Percentiles rank a stretch among this genome's conserved stretches.
Evolutionary conservation across 139 green algal species (phyloP).

Genomic region (Deuterostichococcus epilithicus): DNA sequence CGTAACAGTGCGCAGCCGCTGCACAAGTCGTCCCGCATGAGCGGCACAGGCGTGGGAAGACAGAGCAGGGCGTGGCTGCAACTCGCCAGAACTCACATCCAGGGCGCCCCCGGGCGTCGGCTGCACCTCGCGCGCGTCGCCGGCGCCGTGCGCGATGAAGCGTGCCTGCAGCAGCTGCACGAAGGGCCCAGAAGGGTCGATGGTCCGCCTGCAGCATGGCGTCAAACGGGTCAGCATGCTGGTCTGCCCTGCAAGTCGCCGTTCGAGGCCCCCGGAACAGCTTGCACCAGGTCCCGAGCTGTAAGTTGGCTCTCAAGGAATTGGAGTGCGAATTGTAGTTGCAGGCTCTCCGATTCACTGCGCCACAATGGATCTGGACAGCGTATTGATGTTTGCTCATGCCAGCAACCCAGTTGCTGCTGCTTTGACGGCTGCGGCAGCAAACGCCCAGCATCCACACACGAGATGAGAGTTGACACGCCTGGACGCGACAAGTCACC

Average conservation of each 20-base stretch:
- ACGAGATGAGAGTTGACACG: background rate
- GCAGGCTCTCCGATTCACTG: too few relatives aligned
- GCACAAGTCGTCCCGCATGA: background rate
- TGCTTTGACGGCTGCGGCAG: too few relatives aligned
- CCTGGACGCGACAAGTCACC: background rate
- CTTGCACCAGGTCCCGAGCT: too few relatives aligned
- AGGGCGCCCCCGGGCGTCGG: slow-evolving; percentile 30
- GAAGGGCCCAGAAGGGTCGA: slow-evolving; percentile 36
- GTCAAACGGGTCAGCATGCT: too few relatives aligned
- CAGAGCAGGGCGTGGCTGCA: background rate
- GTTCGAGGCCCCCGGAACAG: too few relatives aligned
- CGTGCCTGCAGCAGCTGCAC: slow-evolving; percentile 31
- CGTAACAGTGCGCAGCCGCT: background rate
- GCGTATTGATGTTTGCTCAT: too few relatives aligned
- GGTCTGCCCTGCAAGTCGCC: too few relatives aligned
- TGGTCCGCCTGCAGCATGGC: slow-evolving; percentile 28
- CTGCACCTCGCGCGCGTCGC: slow-evolving; percentile 17
- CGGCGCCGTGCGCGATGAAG: background rate
- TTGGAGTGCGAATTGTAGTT: too few relatives aligned
- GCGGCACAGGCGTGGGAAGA: background rate
- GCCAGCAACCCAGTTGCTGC: too few relatives aligned
- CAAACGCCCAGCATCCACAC: background rate
- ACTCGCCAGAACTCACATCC: slow-evolving; percentile 12
- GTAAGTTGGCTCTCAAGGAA: too few relatives aligned
- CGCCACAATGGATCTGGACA: too few relatives aligned